phyloP scores from a whole-genome alignment of 805 yeast genomes.

The Myxozyma vanderwaltii region DNA sequence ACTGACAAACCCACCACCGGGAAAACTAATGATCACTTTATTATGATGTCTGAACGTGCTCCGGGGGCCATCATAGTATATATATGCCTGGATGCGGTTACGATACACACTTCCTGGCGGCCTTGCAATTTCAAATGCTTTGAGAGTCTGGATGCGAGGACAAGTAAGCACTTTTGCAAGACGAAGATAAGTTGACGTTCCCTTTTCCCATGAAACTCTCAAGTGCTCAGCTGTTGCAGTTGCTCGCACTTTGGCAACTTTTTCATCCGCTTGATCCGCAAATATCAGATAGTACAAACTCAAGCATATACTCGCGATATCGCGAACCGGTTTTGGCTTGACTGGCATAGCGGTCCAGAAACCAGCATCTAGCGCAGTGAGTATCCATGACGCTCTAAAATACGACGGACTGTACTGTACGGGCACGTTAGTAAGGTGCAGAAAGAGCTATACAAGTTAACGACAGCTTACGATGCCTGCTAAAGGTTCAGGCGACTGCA shows the following conservation, averaged over 20 bases:
- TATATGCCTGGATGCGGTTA: constrained; percentile 29
- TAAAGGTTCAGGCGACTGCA: constrained; percentile 39
- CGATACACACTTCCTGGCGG: constrained; percentile 35
- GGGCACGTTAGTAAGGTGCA: background rate
- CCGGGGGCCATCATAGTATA: constrained; percentile 39
- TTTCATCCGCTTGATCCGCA: constrained; percentile 40
- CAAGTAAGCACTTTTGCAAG: constrained; percentile 23
- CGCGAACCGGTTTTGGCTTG: constrained; percentile 33
- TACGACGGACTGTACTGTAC: constrained; percentile 35
- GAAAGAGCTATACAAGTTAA: background rate
- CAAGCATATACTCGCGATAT: constrained; percentile 36
- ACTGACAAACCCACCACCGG: constrained; percentile 41
- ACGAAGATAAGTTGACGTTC: constrained; percentile 36
- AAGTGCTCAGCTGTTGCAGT: constrained; percentile 37
- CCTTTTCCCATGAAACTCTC: constrained; percentile 40
- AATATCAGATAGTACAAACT: constrained; percentile 38
- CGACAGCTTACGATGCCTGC: constrained; percentile 27
- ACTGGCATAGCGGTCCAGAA: constrained; percentile 42
- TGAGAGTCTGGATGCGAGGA: constrained; percentile 32
- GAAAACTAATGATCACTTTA: constrained; percentile 35
- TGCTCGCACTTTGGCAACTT: constrained; percentile 37
- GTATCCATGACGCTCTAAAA: constrained; percentile 39
- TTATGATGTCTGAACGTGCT: constrained; percentile 32
- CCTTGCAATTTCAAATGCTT: constrained; percentile 32
- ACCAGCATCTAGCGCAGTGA: constrained; percentile 41